Evolutionary conservation across 805 yeast genomes (phyloP), one percentile per base, ranked within the genome.

Genomic region (Metschnikowia vanudenii): DNA sequence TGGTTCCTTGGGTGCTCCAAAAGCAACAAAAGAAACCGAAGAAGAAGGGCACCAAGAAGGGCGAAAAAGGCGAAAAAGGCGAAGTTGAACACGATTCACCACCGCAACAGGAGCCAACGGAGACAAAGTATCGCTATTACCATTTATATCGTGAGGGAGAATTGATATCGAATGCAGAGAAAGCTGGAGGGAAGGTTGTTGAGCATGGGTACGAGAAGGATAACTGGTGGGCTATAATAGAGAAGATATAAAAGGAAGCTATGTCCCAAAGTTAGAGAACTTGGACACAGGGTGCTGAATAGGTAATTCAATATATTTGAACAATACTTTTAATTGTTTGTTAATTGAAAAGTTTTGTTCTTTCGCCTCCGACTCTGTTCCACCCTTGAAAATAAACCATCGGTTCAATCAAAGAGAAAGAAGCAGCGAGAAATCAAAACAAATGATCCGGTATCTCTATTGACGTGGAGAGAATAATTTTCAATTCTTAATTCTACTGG

Each of bases 1-100:
- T 94, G 57, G 96, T 94, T 16, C 99, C 99, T 0, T 94, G 99
- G 99, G 96, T 91, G 1, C 68, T 84, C 26, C 81, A 81, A 52
- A 73, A 67, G 32, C 75, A 74, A 55, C 74, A 73, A 55, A 63
- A 54, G 30, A 51, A 60, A 37, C 32, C 16, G 16, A 64, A 67
- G n/a, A 57, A 60, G 88, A 1, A 84, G 82, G 53, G 56, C 33
- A 50, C 54, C 47, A 57, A 59, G 29, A 53, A 53, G 44, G 11
- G 31, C 2, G 31, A 31, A 32, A 20, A 13, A 5, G n/a, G 26
- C 8, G 14, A 33, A 17, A 22, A 18, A 16, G 37, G 37, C 43
- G 35, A 51, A 16, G 10, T 13, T 31, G 34, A 33, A 33, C 5
- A 33, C 6, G 17, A 17, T 17, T 13, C 36, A 17, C 24, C 9